These are phyloP conservation scores for Lasiosphaeria hispida DNA, from an alignment of 495 filamentous ascomycete genomes.

Conservation along the genomic window DNA sequence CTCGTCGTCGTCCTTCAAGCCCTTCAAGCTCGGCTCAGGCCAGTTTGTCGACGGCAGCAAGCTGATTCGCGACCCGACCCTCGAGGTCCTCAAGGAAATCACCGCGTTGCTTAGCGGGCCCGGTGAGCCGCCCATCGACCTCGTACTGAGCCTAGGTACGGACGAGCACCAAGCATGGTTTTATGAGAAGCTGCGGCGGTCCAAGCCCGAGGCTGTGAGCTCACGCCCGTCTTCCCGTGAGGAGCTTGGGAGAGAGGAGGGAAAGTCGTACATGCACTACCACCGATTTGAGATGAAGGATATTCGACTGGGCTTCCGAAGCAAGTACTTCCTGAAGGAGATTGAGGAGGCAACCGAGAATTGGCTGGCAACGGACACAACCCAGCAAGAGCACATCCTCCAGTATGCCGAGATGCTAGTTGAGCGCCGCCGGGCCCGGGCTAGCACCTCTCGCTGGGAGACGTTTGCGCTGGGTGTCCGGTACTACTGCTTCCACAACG, in stretches of 20 bases:
- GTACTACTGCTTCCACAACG: conserved; percentile 28
- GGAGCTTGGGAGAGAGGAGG: conserved; percentile 19
- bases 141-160: conserved; percentile 29
- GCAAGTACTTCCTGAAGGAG: conserved; percentile 21
- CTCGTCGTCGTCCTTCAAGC: conserved; percentile 29
- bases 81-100: conserved; percentile 32
- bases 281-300: conserved; percentile 29
- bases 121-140: conserved; percentile 26
- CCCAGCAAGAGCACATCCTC: conserved; percentile 16
- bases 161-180: conserved; percentile 36
- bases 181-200: conserved; percentile 27
- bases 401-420: conserved; percentile 27
- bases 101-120: conserved; percentile 20
- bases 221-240: not conserved
- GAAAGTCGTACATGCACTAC: conserved; percentile 25
- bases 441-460: conserved; percentile 32
- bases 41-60: conserved; percentile 37
- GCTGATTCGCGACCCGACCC: conserved; percentile 32
- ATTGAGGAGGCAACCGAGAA: conserved; percentile 28
- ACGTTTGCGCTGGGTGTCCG: conserved; percentile 32
- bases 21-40: conserved; percentile 32
- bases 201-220: not conserved
- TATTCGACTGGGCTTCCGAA: conserved; percentile 25
- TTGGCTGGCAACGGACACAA: conserved; percentile 18
- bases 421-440: conserved; percentile 18